Conservation (phyloP, 371 early-diverging fungal genomes). For the Mucor mucedo region DNA sequence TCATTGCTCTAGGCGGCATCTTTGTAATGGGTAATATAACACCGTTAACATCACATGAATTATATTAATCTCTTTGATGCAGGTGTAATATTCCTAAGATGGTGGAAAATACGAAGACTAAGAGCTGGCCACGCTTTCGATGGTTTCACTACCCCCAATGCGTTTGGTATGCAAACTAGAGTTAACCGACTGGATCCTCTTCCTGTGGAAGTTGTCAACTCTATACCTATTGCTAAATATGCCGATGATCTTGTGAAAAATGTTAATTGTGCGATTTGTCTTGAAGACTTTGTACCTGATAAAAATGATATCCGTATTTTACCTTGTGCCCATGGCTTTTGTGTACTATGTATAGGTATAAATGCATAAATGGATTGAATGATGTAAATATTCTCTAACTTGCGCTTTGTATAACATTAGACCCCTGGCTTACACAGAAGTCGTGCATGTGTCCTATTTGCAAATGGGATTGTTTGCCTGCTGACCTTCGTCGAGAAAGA, state of each 20-base stretch:
- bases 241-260: slow-evolving; percentile 27
- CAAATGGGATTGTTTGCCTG: slow-evolving; percentile 45
- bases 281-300: slow-evolving; percentile 34
- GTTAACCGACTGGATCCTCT: slow-evolving; percentile 34
- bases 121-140: slow-evolving; percentile 16
- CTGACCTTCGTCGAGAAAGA: slow-evolving; percentile 31
- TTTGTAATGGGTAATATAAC: slow-evolving; percentile 44
- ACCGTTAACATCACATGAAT: background rate
- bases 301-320: slow-evolving; percentile 34
- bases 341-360: slow-evolving; percentile 43
- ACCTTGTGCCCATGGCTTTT: slow-evolving; percentile 44
- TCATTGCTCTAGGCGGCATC: slow-evolving; percentile 42
- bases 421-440: slow-evolving; percentile 46
- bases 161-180: slow-evolving; percentile 30
- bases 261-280: slow-evolving; percentile 37
- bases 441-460: slow-evolving; percentile 45
- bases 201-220: slow-evolving; percentile 44
- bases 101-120: slow-evolving; percentile 48
- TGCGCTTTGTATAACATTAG: slow-evolving; percentile 9
- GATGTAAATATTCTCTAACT: background rate
- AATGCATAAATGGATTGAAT: background rate
- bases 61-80: background rate
- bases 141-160: slow-evolving; percentile 4
- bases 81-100: slow-evolving; percentile 46
- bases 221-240: slow-evolving; percentile 29